Evolutionary conservation across 192 early-diverging fungal genomes (phyloP).

Genomic region (Podochytrium sp.): DNA sequence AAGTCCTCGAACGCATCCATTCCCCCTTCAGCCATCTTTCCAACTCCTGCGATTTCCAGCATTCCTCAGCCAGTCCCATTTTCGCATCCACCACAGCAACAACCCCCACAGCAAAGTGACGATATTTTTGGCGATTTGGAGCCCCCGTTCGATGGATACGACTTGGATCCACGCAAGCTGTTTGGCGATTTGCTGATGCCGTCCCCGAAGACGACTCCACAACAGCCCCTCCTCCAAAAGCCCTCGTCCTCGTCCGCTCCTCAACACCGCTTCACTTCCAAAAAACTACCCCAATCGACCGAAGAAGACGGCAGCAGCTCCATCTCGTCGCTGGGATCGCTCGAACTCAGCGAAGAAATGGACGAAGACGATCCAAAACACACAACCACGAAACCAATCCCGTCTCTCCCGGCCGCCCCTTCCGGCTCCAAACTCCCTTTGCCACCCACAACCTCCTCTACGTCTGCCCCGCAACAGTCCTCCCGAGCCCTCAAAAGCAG

Average conservation of each 20-base stretch:
- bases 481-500: slow-evolving; percentile 23
- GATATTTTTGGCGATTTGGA: slow-evolving; percentile 30
- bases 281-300: not conserved
- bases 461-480: too few species aligned
- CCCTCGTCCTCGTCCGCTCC: not conserved
- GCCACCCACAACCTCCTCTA: not conserved
- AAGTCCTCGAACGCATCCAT: not conserved
- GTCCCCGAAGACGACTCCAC: not conserved
- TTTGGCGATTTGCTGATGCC: slow-evolving; percentile 14
- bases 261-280: not conserved
- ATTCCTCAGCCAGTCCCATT: slow-evolving; percentile 4
- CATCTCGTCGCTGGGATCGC: slow-evolving; percentile 41
- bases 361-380: slow-evolving; percentile 19
- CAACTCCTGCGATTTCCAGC: not conserved
- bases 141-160: slow-evolving; percentile 30
- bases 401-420: not conserved
- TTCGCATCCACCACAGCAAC: not conserved
- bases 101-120: not conserved
- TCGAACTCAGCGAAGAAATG: slow-evolving; percentile 48
- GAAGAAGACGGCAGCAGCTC: slow-evolving; percentile 26
- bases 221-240: slow-evolving; percentile 5
- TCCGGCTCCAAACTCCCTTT: not conserved
- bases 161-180: slow-evolving; percentile 11
- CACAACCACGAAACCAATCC: not conserved
- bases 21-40: not conserved